A percentile compares a stretch with the other conserved stretches of the same genome.
Conservation (phyloP, 192 early-diverging fungal species). For the Podila epicladia region DNA sequence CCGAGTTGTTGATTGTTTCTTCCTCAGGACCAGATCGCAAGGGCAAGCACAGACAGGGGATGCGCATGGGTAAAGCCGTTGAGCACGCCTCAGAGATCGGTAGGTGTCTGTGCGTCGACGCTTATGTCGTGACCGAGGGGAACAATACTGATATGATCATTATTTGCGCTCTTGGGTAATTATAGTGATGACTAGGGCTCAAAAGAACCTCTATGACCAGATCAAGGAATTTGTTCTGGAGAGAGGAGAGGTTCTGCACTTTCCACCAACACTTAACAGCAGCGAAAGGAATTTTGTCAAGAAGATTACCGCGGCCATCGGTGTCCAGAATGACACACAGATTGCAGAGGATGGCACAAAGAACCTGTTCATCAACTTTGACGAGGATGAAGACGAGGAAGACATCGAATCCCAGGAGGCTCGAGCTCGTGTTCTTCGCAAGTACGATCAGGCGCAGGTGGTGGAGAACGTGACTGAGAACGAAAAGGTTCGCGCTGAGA, state of each 20-base stretch:
- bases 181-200: slow-evolving; percentile 58
- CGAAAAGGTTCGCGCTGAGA: slow-evolving; percentile 53
- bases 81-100: slow-evolving; percentile 33
- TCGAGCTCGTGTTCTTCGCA: slow-evolving; percentile 64
- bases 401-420: slow-evolving; percentile 57
- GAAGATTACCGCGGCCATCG: slow-evolving; percentile 54
- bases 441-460: slow-evolving; percentile 60
- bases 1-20: slow-evolving; percentile 34
- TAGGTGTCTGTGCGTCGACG: neutral
- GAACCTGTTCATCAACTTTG: slow-evolving; percentile 58
- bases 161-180: neutral
- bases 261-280: slow-evolving; percentile 52
- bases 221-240: slow-evolving; percentile 59
- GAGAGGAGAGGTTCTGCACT: slow-evolving; percentile 53
- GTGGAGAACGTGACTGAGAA: slow-evolving; percentile 61
- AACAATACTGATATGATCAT: neutral
- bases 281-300: slow-evolving; percentile 63
- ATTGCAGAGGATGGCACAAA: slow-evolving; percentile 37
- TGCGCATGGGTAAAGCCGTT: slow-evolving; percentile 50
- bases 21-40: slow-evolving; percentile 25
- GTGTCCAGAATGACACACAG: slow-evolving; percentile 48
- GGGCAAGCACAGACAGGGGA: slow-evolving; percentile 40
- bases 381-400: slow-evolving; percentile 55
- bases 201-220: slow-evolving; percentile 59
- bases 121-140: no score